phyloP scores from a whole-genome alignment of 192 early-diverging fungal species.

The Obelidium mucronatum region DNA sequence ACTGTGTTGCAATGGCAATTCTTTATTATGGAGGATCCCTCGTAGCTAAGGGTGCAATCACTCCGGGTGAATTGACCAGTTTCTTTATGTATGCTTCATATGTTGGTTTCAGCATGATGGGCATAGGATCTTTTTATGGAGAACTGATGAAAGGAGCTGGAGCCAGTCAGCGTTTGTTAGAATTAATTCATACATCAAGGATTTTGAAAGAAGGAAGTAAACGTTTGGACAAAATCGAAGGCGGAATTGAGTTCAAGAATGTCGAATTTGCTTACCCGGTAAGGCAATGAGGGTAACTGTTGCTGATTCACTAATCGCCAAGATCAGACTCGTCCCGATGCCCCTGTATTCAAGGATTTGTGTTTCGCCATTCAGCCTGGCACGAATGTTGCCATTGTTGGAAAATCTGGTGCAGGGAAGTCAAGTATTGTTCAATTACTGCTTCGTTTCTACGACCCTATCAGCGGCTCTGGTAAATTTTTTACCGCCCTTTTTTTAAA shows the following conservation, averaged over 20 bases:
- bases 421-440: conserved; percentile 81
- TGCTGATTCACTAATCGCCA: background rate
- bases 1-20: conserved; percentile 47
- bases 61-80: conserved; percentile 45
- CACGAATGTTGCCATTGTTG: conserved; percentile 82
- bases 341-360: conserved; percentile 74
- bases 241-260: conserved; percentile 48
- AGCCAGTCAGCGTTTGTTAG: conserved; percentile 42
- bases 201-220: conserved; percentile 27
- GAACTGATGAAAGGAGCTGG: conserved; percentile 54
- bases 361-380: conserved; percentile 75
- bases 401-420: conserved; percentile 81
- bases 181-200: conserved; percentile 33
- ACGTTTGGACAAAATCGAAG: conserved; percentile 23
- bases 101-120: conserved; percentile 42
- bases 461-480: conserved; percentile 56
- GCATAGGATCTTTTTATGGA: conserved; percentile 36
- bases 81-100: conserved; percentile 49
- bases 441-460: conserved; percentile 79
- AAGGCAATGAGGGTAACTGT: background rate
- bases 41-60: conserved; percentile 38
- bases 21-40: conserved; percentile 54
- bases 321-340: conserved; percentile 66
- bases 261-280: conserved; percentile 49
- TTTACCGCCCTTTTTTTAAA: conserved; percentile 71